Conservation (phyloP, 1,284 basidiomycete genomes). For the Pseudozyma flocculosa region DNA sequence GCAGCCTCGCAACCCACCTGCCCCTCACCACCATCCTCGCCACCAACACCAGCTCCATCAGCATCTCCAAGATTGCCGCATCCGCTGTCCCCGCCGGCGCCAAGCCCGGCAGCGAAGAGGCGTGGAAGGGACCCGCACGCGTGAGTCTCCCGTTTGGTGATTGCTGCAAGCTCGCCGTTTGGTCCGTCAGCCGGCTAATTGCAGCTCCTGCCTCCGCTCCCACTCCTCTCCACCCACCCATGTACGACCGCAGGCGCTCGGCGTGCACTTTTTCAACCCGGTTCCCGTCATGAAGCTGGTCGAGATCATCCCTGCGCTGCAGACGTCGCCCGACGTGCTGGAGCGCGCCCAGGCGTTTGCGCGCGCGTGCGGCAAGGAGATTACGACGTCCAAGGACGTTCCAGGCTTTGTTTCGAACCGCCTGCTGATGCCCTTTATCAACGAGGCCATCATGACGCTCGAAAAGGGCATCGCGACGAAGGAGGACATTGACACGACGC, state of each 20-base stretch:
- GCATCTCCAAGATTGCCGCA: slow-evolving; percentile 87
- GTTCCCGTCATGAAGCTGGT: slow-evolving; percentile 72
- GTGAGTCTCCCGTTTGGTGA: slow-evolving; percentile 16
- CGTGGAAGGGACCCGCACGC: slow-evolving; percentile 31
- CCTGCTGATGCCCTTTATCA: slow-evolving; percentile 86
- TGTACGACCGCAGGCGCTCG: slow-evolving; percentile 58
- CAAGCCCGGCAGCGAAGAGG: slow-evolving; percentile 27
- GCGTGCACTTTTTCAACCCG: slow-evolving; percentile 93
- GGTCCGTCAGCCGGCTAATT: no score
- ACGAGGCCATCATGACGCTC: slow-evolving; percentile 86
- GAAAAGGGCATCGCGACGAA: slow-evolving; percentile 88
- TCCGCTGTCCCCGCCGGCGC: slow-evolving; percentile 41
- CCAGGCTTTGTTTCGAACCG: slow-evolving; percentile 67
- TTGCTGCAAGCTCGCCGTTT: no score
- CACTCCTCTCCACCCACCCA: background rate
- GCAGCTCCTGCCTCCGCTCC: no score
- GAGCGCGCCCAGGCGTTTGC: slow-evolving; percentile 80
- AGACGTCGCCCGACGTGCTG: slow-evolving; percentile 77
- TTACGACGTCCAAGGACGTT: slow-evolving; percentile 67
- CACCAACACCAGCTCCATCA: slow-evolving; percentile 90
- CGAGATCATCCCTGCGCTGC: slow-evolving; percentile 86
- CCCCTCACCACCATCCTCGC: slow-evolving; percentile 79
- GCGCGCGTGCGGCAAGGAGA: slow-evolving; percentile 76
- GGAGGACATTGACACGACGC: slow-evolving; percentile 92
- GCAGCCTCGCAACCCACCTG: slow-evolving; percentile 69